Evolutionary conservation across 768 basidiomycete genomes (phyloP).

Genomic region (Tephrocybe sp.): DNA sequence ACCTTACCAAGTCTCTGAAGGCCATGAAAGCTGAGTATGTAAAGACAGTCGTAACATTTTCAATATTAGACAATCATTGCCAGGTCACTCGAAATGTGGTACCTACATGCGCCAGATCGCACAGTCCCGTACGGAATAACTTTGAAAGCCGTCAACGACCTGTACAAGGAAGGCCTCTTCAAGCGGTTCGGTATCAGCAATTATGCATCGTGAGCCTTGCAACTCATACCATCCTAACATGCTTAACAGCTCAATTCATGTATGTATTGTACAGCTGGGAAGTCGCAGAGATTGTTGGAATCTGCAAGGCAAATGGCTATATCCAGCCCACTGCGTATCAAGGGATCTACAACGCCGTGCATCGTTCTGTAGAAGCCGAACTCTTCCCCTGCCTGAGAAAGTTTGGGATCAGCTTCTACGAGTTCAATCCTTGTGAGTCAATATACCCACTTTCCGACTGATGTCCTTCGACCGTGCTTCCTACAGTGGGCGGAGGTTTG

Average conservation of each 20-base stretch:
- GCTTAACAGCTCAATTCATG: neutral
- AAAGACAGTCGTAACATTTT: constrained; percentile 8
- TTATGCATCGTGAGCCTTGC: constrained; percentile 44
- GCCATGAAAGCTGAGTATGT: constrained; percentile 45
- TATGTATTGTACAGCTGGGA: constrained; percentile 54
- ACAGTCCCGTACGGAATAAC: constrained; percentile 59
- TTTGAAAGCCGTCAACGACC: constrained; percentile 48
- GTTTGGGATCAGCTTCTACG: constrained; percentile 55
- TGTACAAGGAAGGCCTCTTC: constrained; percentile 59
- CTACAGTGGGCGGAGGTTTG: constrained; percentile 56
- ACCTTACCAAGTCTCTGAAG: constrained; percentile 47
- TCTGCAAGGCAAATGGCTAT: constrained; percentile 54
- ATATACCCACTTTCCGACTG: neutral
- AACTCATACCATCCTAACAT: neutral
- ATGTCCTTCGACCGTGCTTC: neutral
- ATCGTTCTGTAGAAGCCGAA: constrained; percentile 40
- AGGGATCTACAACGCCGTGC: constrained; percentile 43
- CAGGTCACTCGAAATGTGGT: constrained; percentile 51
- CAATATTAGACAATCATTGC: neutral
- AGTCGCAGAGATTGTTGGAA: constrained; percentile 59
- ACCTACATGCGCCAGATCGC: constrained; percentile 62
- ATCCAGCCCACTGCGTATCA: constrained; percentile 58
- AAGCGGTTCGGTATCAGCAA: constrained; percentile 65
- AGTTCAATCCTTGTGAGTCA: constrained; percentile 52
- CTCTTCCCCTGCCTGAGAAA: constrained; percentile 59